Percentiles rank a stretch among this genome's conserved stretches.
Conservation (phyloP, 306 rosid genomes). For the Vachellia collinsii region DNA sequence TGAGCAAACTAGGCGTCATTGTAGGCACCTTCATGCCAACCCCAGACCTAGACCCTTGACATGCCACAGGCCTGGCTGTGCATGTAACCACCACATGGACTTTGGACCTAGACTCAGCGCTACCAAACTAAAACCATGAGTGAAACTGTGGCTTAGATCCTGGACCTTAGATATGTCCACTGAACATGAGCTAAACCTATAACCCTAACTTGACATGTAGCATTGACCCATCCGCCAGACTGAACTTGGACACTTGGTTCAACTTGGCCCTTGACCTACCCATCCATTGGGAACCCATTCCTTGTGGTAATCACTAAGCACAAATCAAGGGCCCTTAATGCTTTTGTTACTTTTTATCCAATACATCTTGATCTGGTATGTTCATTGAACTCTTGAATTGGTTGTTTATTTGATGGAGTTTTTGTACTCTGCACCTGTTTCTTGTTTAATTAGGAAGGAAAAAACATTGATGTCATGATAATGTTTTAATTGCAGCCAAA, state of each 20-base stretch:
- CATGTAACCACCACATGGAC: neutral
- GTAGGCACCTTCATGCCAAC: neutral
- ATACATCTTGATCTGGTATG: neutral
- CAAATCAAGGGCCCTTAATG: neutral
- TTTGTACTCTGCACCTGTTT: neutral
- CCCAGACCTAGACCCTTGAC: neutral
- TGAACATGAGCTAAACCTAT: neutral
- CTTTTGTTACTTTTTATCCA: neutral
- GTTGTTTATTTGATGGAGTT: slow-evolving; percentile 8
- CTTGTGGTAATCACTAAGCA: neutral
- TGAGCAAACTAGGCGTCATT: neutral
- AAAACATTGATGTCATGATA: slow-evolving; percentile 33
- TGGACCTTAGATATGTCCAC: neutral
- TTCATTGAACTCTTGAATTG: neutral
- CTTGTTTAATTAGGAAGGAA: slow-evolving; percentile 11
- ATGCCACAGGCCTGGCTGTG: neutral
- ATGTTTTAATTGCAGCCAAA: slow-evolving; percentile 71
- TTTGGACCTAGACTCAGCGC: neutral
- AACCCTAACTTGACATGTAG: neutral
- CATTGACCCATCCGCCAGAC: neutral
- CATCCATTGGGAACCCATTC: neutral
- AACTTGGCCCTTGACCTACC: neutral
- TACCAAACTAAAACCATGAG: neutral
- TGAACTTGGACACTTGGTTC: neutral
- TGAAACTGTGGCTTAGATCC: neutral